Percentiles rank a stretch among this genome's conserved stretches.
Conservation (phyloP, 495 filamentous ascomycete genomes). For the Talaromyces trachyspermus region DNA sequence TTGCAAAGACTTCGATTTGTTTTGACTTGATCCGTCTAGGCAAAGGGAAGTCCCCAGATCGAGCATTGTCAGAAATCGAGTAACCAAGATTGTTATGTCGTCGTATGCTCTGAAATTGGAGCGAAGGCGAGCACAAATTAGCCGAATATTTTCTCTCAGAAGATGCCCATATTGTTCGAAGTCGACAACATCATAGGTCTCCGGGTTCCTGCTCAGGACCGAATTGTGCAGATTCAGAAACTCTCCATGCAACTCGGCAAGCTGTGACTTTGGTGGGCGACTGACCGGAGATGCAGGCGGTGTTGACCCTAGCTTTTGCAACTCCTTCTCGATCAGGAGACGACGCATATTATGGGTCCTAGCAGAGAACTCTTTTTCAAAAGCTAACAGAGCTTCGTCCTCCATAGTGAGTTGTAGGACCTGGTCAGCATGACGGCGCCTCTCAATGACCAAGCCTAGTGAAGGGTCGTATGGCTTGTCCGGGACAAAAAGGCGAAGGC, state of each 20-base stretch:
- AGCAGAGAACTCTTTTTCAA: slow-evolving; percentile 62
- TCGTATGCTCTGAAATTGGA: slow-evolving; percentile 67
- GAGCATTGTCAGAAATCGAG: slow-evolving; percentile 76
- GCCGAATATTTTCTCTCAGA: slow-evolving; percentile 62
- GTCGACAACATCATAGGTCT: slow-evolving; percentile 24
- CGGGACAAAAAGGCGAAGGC: slow-evolving; percentile 74
- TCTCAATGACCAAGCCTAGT: slow-evolving; percentile 63
- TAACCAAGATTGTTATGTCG: slow-evolving; percentile 70
- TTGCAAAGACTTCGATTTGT: background rate
- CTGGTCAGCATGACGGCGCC: slow-evolving; percentile 53
- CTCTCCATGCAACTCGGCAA: slow-evolving; percentile 70
- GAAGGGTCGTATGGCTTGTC: slow-evolving; percentile 83
- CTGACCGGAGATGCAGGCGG: slow-evolving; percentile 59
- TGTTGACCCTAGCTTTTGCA: slow-evolving; percentile 53
- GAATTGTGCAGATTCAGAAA: slow-evolving; percentile 67
- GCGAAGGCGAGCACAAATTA: slow-evolving; percentile 58
- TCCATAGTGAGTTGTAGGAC: slow-evolving; percentile 46
- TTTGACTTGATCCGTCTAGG: slow-evolving; percentile 11
- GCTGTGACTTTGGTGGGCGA: slow-evolving; percentile 58
- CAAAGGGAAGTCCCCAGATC: slow-evolving; percentile 65
- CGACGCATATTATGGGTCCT: slow-evolving; percentile 55
- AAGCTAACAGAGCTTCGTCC: slow-evolving; percentile 52
- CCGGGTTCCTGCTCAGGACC: slow-evolving; percentile 50
- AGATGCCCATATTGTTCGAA: slow-evolving; percentile 38
- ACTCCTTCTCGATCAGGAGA: slow-evolving; percentile 50